phyloP scores from a whole-genome alignment of 257 asterid genomes.

The Lantana camara region DNA sequence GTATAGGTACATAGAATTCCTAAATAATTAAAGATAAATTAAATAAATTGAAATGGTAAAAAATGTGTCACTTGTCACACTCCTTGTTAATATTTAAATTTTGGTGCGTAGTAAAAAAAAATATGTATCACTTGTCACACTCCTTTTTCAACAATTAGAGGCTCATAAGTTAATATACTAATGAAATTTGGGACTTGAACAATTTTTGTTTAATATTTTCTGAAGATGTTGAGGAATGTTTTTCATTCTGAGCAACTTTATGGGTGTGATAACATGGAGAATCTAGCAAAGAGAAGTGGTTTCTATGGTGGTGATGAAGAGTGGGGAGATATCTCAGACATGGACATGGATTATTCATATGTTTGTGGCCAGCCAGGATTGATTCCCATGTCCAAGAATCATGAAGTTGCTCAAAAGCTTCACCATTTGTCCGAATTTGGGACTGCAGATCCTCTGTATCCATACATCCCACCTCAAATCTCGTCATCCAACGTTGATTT shows the following conservation, averaged over 20 bases:
- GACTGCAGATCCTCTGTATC: slow-evolving; percentile 22
- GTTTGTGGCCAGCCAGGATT: too few relatives aligned
- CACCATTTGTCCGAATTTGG: slow-evolving; percentile 24
- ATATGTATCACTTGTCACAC: too few relatives aligned
- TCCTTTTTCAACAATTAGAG: too few relatives aligned
- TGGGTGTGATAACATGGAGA: background rate
- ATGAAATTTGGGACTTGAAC: background rate
- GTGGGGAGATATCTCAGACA: slow-evolving; percentile 10
- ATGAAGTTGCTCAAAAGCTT: slow-evolving; percentile 7
- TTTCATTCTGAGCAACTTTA: slow-evolving; percentile 13
- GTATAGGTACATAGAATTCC: too few relatives aligned
- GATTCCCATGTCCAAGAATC: too few relatives aligned
- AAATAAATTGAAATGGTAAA: too few relatives aligned
- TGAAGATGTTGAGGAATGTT: slow-evolving; percentile 18
- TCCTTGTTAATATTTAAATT: background rate
- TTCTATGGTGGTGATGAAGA: slow-evolving; percentile 23
- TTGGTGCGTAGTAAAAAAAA: too few relatives aligned
- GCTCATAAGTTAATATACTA: too few relatives aligned
- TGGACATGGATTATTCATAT: slow-evolving; percentile 24
- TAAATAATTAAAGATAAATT: too few relatives aligned
- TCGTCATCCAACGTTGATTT: slow-evolving; percentile 23
- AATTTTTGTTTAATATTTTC: too few relatives aligned
- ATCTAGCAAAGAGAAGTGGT: slow-evolving; percentile 23
- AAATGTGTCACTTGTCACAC: slow-evolving; percentile 2
- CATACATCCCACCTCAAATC: slow-evolving; percentile 30